Evolutionary conservation across 192 early-diverging fungal species (phyloP).

Genomic region (Fimicolochytrium jonesii): DNA sequence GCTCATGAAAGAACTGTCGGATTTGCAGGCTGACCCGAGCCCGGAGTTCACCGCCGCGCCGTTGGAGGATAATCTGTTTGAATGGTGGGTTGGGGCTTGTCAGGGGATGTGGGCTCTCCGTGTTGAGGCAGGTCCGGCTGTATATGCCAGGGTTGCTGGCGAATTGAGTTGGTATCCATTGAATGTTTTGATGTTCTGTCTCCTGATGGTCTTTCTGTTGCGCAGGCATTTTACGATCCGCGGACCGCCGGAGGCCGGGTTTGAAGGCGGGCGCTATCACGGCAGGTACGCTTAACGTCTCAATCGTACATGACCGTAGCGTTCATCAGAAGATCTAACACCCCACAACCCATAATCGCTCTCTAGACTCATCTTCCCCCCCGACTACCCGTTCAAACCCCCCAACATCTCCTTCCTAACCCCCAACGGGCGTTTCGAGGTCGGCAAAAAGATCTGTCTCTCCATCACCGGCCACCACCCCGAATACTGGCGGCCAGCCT

Average conservation of each 20-base stretch:
- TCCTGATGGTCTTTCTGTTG: too few relatives aligned
- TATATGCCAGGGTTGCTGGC: too few relatives aligned
- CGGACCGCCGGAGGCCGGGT: conserved; percentile 82
- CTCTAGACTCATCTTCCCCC: conserved; percentile 75
- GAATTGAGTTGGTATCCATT: too few relatives aligned
- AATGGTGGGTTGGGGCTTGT: conserved; percentile 58
- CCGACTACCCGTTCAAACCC: conserved; percentile 90
- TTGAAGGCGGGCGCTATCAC: conserved; percentile 86
- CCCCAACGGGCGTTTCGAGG: conserved; percentile 76
- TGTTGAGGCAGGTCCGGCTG: too few relatives aligned
- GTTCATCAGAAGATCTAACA: too few relatives aligned
- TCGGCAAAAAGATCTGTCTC: conserved; percentile 91
- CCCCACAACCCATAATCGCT: too few relatives aligned
- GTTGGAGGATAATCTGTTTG: conserved; percentile 85
- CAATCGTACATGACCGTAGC: too few relatives aligned
- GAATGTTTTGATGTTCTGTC: too few relatives aligned
- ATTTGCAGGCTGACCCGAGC: conserved; percentile 63
- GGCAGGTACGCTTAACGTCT: conserved; percentile 52
- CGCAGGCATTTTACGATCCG: conserved; percentile 82
- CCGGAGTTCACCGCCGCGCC: conserved; percentile 73
- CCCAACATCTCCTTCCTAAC: conserved; percentile 50
- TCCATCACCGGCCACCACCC: conserved; percentile 92
- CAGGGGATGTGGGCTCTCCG: neutral
- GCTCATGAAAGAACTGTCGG: conserved; percentile 72
- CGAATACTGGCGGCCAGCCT: conserved; percentile 94